A percentile compares a stretch with the other conserved stretches of the same genome.
phyloP scores from a whole-genome alignment of 129 eudicot genomes.

The Helichrysum umbraculigerum region DNA sequence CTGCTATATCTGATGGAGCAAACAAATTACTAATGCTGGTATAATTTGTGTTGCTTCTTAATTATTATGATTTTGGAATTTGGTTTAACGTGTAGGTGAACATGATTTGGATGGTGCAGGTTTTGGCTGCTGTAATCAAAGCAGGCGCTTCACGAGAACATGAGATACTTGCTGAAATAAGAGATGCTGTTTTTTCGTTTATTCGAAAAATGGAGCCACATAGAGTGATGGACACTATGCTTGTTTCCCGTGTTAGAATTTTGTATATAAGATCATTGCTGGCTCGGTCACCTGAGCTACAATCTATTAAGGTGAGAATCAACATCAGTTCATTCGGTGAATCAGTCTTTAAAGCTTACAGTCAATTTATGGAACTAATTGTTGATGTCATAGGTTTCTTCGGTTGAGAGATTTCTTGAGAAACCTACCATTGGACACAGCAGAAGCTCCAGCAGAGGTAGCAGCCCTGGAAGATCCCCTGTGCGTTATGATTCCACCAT shows the following conservation, averaged over 20 bases:
- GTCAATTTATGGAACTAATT: constrained; percentile 15
- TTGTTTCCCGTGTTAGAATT: constrained; percentile 96
- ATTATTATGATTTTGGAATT: not conserved
- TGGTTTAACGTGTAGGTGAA: constrained; percentile 4
- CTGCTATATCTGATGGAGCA: constrained; percentile 98
- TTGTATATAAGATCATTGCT: constrained; percentile 91
- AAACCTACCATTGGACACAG: constrained; percentile 73
- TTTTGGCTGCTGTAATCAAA: constrained; percentile 95
- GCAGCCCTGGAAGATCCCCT: constrained; percentile 97
- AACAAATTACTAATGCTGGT: constrained; percentile 98
- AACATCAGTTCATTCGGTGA: not conserved
- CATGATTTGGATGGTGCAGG: constrained; percentile 50
- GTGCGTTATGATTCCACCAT: constrained; percentile 61
- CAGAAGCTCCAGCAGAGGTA: constrained; percentile 93
- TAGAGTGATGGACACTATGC: constrained; percentile 99
- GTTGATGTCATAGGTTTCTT: constrained; percentile 60
- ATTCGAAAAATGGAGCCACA: constrained; percentile 95
- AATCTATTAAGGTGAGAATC: constrained; percentile 73
- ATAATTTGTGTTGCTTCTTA: constrained; percentile 21
- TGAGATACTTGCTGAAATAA: constrained; percentile 97
- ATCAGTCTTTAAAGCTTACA: not conserved
- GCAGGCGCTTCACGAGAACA: constrained; percentile 99
- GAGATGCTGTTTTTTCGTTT: constrained; percentile 92
- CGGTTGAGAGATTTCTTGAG: constrained; percentile 89
- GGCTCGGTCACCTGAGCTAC: constrained; percentile 94